A percentile compares a stretch with the other conserved stretches of the same genome.
Evolutionary conservation across 2,329 filamentous ascomycete genomes (phyloP).

Genomic region (Penicillium sp.): DNA sequence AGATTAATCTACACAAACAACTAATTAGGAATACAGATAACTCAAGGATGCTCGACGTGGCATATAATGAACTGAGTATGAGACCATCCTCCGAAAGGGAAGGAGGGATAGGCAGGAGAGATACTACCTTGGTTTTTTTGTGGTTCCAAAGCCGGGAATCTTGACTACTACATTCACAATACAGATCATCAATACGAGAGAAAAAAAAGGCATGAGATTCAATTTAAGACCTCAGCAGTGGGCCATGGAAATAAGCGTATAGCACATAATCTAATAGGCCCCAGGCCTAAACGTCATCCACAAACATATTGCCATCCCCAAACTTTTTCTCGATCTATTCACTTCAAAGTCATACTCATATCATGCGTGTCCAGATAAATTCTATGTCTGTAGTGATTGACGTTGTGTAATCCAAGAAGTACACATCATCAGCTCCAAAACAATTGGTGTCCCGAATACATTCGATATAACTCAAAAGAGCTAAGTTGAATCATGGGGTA

Average conservation of each 20-base stretch:
- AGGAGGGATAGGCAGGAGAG: too few species aligned
- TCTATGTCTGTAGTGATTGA: neutral
- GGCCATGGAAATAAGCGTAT: neutral
- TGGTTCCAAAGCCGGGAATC: too few species aligned
- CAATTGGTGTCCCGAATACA: neutral
- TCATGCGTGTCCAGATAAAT: neutral
- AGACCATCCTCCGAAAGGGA: too few species aligned
- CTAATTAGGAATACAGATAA: too few species aligned
- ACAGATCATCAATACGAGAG: neutral
- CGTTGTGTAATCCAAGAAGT: neutral
- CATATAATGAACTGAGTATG: too few species aligned
- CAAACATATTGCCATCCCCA: neutral
- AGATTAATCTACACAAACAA: too few species aligned
- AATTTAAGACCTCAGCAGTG: neutral
- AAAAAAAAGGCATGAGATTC: neutral
- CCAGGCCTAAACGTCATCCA: neutral
- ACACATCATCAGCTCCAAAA: neutral
- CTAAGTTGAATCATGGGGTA: neutral
- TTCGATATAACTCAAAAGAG: neutral
- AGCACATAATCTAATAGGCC: neutral
- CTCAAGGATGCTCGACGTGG: too few species aligned
- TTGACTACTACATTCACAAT: too few species aligned
- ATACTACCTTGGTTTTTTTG: too few species aligned
- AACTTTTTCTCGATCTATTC: conserved; percentile 9
- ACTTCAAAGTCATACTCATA: conserved; percentile 12